These are phyloP conservation scores for Capsella rubella DNA, from an alignment of 441 rosid genomes.

Conservation along the genomic window DNA sequence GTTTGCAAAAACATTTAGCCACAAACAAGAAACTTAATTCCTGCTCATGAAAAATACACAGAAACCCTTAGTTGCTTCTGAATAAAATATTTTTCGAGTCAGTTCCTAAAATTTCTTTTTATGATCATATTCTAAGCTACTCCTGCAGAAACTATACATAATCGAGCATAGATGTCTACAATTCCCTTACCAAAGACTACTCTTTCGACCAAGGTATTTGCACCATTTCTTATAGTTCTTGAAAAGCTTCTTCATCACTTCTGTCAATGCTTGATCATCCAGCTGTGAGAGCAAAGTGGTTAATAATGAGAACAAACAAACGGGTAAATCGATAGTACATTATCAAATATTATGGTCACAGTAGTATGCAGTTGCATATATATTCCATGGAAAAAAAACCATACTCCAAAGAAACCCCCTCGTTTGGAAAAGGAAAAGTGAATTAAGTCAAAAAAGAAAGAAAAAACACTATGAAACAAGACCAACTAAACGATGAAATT, in stretches of 20 bases:
- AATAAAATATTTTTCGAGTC: conserved; percentile 3
- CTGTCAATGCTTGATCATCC: conserved; percentile 95
- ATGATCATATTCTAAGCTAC: conserved; percentile 21
- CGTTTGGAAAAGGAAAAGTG: neutral
- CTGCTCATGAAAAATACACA: conserved; percentile 15
- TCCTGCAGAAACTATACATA: conserved; percentile 1
- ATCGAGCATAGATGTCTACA: neutral
- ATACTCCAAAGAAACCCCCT: neutral
- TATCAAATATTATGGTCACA: neutral
- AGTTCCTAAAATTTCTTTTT: conserved; percentile 6
- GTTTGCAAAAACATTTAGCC: conserved; percentile 22
- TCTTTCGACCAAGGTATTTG: conserved; percentile 92
- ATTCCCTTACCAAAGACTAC: conserved; percentile 87
- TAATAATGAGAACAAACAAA: conserved; percentile 20
- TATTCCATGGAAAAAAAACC: neutral
- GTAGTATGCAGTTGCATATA: neutral
- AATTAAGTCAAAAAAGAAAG: neutral
- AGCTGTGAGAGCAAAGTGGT: conserved; percentile 53
- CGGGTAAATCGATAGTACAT: conserved; percentile 3
- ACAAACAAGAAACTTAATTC: conserved; percentile 8
- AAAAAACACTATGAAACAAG: neutral
- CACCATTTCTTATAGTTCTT: conserved; percentile 99
- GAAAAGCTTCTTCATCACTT: conserved; percentile 97
- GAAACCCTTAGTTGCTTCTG: neutral
- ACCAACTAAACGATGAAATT: conserved; percentile 7